A percentile compares a stretch with the other conserved stretches of the same genome.
These are phyloP conservation scores for Basipetospora sp. DNA, from an alignment of 2,329 filamentous ascomycete species.

Conservation along the genomic window DNA sequence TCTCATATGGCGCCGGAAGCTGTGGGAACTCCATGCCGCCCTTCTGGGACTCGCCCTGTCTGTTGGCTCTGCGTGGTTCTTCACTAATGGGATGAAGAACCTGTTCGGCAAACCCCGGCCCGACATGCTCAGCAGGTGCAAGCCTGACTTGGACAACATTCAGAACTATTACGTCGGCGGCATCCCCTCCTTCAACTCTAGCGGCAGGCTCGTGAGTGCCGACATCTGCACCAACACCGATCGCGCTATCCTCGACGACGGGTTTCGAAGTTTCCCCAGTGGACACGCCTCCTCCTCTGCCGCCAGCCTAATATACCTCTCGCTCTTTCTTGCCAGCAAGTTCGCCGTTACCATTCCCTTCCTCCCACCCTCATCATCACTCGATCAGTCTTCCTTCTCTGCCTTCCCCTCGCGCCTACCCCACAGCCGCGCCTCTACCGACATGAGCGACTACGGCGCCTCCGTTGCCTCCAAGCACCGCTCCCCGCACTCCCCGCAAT, in stretches of 20 bases:
- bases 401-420: slow-evolving; percentile 56
- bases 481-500: slow-evolving; percentile 29
- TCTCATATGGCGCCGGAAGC: slow-evolving; percentile 62
- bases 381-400: slow-evolving; percentile 31
- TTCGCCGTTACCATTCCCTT: slow-evolving; percentile 62
- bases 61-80: slow-evolving; percentile 57
- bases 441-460: slow-evolving; percentile 29
- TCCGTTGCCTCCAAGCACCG: slow-evolving; percentile 34
- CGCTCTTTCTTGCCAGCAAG: slow-evolving; percentile 74
- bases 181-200: background rate
- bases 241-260: slow-evolving; percentile 50
- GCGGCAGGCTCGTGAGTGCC: slow-evolving; percentile 52
- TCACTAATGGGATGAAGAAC: slow-evolving; percentile 77
- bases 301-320: slow-evolving; percentile 69
- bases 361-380: slow-evolving; percentile 35
- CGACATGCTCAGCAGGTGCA: slow-evolving; percentile 66
- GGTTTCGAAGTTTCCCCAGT: slow-evolving; percentile 61
- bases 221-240: slow-evolving; percentile 60
- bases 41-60: slow-evolving; percentile 70
- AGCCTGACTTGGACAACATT: slow-evolving; percentile 56
- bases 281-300: slow-evolving; percentile 52
- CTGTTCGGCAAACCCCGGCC: slow-evolving; percentile 57
- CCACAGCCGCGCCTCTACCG: slow-evolving; percentile 4
- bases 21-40: slow-evolving; percentile 82
- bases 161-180: slow-evolving; percentile 43